Conservation (phyloP, 2,329 filamentous ascomycete species). For the Cadophora sp. region DNA sequence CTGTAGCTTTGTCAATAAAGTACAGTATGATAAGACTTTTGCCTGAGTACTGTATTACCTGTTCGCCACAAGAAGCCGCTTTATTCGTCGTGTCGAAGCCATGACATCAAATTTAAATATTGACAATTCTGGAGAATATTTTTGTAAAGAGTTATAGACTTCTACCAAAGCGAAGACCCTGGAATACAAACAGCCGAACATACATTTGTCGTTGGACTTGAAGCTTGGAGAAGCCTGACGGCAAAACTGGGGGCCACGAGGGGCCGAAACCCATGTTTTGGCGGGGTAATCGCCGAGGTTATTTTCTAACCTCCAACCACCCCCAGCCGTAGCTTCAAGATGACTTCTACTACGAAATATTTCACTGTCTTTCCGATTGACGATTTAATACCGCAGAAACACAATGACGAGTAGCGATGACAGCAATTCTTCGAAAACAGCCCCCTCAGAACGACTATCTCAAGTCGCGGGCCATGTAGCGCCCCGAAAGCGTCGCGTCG, state of each 20-base stretch:
- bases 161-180: background rate
- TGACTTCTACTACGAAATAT: background rate
- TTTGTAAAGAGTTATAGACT: background rate
- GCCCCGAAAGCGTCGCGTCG: slow-evolving; percentile 37
- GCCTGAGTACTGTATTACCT: slow-evolving; percentile 46
- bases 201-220: background rate
- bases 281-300: slow-evolving; percentile 23
- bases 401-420: slow-evolving; percentile 28
- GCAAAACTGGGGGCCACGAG: background rate
- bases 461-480: slow-evolving; percentile 43
- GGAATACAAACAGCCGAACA: background rate
- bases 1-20: slow-evolving; percentile 44
- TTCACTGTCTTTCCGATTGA: background rate
- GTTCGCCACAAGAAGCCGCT: slow-evolving; percentile 59
- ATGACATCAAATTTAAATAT: background rate
- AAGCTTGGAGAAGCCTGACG: background rate
- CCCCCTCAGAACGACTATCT: slow-evolving; percentile 44
- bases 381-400: background rate
- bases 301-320: background rate
- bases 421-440: slow-evolving; percentile 28
- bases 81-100: slow-evolving; percentile 47
- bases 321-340: background rate
- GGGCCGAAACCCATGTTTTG: slow-evolving; percentile 15
- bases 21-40: background rate
- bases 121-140: too few species aligned